phyloP scores from a whole-genome alignment of 345 rosid species.

The Carallia brachiata region DNA sequence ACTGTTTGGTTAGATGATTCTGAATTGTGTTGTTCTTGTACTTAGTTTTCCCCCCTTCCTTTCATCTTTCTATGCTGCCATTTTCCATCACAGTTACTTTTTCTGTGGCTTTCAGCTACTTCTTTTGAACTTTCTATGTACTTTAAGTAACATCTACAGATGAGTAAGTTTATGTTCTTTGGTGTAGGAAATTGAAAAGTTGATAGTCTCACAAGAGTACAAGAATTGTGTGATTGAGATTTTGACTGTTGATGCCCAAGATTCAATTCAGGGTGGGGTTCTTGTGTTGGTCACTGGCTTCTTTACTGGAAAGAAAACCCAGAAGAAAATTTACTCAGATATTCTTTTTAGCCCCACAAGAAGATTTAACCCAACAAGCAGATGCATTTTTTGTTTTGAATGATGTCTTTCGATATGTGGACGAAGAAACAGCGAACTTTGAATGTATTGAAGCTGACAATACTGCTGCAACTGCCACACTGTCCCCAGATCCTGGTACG shows the following conservation, averaged over 20 bases:
- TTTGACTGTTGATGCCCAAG: slow-evolving; percentile 56
- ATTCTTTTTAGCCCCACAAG: slow-evolving; percentile 69
- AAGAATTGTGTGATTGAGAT: slow-evolving; percentile 50
- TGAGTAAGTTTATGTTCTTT: not conserved
- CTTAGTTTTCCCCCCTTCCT: not conserved
- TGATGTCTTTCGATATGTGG: slow-evolving; percentile 64
- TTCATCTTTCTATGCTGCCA: not conserved
- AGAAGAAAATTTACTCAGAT: slow-evolving; percentile 49
- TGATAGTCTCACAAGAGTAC: slow-evolving; percentile 54
- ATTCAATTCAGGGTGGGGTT: slow-evolving; percentile 47
- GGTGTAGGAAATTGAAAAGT: slow-evolving; percentile 59
- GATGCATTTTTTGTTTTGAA: slow-evolving; percentile 56
- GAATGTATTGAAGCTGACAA: slow-evolving; percentile 25
- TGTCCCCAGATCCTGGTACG: slow-evolving; percentile 38
- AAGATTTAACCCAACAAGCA: slow-evolving; percentile 51
- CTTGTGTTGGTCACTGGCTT: slow-evolving; percentile 64
- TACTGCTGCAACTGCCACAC: slow-evolving; percentile 27
- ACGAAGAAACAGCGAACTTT: slow-evolving; percentile 20
- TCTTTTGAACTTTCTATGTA: not conserved
- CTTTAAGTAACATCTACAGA: not conserved
- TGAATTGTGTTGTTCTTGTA: too few relatives aligned
- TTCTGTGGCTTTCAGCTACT: not conserved
- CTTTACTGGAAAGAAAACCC: slow-evolving; percentile 43
- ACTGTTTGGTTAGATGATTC: too few relatives aligned
- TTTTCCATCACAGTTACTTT: not conserved